phyloP scores from a whole-genome alignment of 352 stramenopile species.

The Globisporangium iwayamae region DNA sequence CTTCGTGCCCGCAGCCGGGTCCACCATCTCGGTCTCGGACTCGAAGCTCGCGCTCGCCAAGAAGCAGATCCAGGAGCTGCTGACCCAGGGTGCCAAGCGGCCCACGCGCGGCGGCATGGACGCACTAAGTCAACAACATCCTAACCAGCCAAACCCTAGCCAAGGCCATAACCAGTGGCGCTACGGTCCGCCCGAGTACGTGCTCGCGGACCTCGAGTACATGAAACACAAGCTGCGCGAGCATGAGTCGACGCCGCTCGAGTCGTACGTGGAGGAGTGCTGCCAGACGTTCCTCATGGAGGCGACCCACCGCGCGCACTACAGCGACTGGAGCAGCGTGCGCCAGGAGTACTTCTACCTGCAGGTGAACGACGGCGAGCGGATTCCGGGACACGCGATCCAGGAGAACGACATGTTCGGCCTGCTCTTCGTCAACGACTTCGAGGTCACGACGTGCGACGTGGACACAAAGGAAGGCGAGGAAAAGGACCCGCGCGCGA shows the following conservation, averaged over 20 bases:
- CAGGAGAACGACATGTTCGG: constrained; percentile 68
- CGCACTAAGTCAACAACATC: neutral
- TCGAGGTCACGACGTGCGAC: constrained; percentile 22
- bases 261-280: constrained; percentile 69
- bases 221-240: constrained; percentile 54
- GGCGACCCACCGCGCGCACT: constrained; percentile 59
- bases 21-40: constrained; percentile 61
- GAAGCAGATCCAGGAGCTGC: constrained; percentile 51
- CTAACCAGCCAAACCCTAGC: neutral
- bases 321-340: constrained; percentile 63
- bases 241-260: constrained; percentile 50
- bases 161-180: constrained; percentile 41
- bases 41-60: constrained; percentile 54
- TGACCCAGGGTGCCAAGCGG: constrained; percentile 46
- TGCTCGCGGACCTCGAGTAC: constrained; percentile 75
- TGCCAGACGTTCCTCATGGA: constrained; percentile 83
- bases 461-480: constrained; percentile 31
- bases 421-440: constrained; percentile 49
- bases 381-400: constrained; percentile 36
- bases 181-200: constrained; percentile 65
- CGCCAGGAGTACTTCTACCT: constrained; percentile 55
- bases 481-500: constrained; percentile 44
- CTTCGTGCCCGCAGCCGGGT: constrained; percentile 66
- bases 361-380: constrained; percentile 66
- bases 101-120: constrained; percentile 46